A percentile compares a stretch with the other conserved stretches of the same genome.
Conservation (phyloP, 176 grass and related monocot genomes). For the Aegilops umbellulata region DNA sequence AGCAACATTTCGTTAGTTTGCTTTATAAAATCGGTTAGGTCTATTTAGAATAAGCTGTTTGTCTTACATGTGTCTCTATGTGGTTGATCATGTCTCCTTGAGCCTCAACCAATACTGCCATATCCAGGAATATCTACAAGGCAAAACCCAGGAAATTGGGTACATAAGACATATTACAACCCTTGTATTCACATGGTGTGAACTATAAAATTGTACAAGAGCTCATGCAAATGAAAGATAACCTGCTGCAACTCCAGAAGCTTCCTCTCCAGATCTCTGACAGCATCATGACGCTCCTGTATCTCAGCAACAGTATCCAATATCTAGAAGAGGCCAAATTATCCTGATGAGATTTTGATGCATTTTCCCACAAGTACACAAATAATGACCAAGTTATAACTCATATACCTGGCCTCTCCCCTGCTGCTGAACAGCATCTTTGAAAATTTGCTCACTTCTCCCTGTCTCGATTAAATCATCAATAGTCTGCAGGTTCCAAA, state of each 20-base stretch:
- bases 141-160: constrained; percentile 10
- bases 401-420: constrained; percentile 10
- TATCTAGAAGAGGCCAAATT: constrained; percentile 45
- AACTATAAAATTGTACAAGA: neutral
- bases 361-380: neutral
- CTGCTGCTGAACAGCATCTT: constrained; percentile 77
- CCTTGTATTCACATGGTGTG: neutral
- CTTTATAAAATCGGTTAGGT: neutral
- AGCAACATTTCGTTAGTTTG: constrained; percentile 15
- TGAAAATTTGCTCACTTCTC: constrained; percentile 90
- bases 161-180: neutral
- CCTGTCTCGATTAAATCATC: constrained; percentile 88
- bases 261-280: constrained; percentile 94
- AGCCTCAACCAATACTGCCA: constrained; percentile 93
- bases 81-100: constrained; percentile 97
- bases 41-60: neutral
- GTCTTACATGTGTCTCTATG: constrained; percentile 88
- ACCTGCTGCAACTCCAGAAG: constrained; percentile 98
- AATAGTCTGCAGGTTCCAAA: constrained; percentile 61
- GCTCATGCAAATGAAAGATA: neutral
- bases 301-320: constrained; percentile 93
- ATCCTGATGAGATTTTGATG: neutral
- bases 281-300: constrained; percentile 84
- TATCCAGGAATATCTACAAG: constrained; percentile 94
- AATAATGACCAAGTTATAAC: neutral